Evolutionary conservation across 1,284 basidiomycete species (phyloP).

Genomic region (Papiliotrema fonsecae): DNA sequence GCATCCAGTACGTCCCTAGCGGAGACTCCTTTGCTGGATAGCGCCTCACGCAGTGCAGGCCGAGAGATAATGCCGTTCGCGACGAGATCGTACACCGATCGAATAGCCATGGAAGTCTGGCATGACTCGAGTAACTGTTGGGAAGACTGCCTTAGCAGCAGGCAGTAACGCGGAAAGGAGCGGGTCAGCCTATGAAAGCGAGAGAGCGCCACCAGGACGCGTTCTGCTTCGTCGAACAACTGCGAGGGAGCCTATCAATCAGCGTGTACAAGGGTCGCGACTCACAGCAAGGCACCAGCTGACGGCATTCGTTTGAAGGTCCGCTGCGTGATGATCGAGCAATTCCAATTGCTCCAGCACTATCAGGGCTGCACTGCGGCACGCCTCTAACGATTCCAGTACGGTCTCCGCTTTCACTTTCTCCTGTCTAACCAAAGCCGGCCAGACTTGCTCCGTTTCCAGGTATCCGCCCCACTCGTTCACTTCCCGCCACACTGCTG

Average conservation of each 20-base stretch:
- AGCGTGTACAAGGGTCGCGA: slow-evolving; percentile 1
- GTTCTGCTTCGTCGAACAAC: not conserved
- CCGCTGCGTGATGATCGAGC: slow-evolving; percentile 28
- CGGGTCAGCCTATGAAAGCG: slow-evolving; percentile 32
- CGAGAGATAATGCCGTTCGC: slow-evolving; percentile 21
- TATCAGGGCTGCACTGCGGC: not conserved
- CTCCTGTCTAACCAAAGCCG: slow-evolving; percentile 17
- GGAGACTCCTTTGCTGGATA: too few species aligned
- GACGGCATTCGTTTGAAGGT: slow-evolving; percentile 19
- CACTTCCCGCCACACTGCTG: slow-evolving; percentile 26
- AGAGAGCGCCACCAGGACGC: not conserved
- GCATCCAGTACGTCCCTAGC: too few species aligned
- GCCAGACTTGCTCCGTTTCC: slow-evolving; percentile 31
- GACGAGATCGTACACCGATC: slow-evolving; percentile 24
- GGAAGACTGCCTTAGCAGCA: slow-evolving; percentile 16
- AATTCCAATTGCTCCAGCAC: slow-evolving; percentile 18
- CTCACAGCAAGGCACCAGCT: slow-evolving; percentile 36
- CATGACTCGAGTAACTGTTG: slow-evolving; percentile 15
- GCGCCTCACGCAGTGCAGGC: too few species aligned
- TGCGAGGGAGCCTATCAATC: not conserved
- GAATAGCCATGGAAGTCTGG: slow-evolving; percentile 13
- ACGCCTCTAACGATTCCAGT: not conserved
- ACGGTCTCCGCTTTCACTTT: not conserved
- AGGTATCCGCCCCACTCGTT: slow-evolving; percentile 42
- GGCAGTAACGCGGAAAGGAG: slow-evolving; percentile 19